Percentiles rank a stretch among this genome's conserved stretches.
Evolutionary conservation across 1,284 basidiomycete species (phyloP).

Genomic region (Rhodotorula sp.): DNA sequence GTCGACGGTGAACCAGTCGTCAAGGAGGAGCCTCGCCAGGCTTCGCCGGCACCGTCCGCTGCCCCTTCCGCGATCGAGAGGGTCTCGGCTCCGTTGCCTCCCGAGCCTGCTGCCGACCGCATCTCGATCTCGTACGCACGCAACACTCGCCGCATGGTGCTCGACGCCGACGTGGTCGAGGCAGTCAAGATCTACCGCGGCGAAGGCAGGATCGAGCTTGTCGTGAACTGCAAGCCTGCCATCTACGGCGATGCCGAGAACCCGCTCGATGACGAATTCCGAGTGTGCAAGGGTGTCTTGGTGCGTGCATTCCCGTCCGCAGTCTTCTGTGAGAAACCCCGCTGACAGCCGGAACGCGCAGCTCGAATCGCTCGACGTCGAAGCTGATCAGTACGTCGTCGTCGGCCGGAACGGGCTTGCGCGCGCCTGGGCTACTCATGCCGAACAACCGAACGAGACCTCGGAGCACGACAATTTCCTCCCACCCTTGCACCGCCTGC

Average conservation of each 20-base stretch:
- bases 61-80: constrained; percentile 1
- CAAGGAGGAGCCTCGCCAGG: constrained; percentile 6
- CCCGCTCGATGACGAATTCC: constrained; percentile 57
- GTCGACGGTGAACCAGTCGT: constrained; percentile 14
- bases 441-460: constrained; percentile 8
- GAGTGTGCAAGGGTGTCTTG: constrained; percentile 63
- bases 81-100: constrained; percentile 31
- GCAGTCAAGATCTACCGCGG: constrained; percentile 74
- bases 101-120: constrained; percentile 53
- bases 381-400: constrained; percentile 51
- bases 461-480: constrained; percentile 36
- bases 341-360: constrained; percentile 45
- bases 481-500: constrained; percentile 43
- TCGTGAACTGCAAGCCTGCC: constrained; percentile 58
- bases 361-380: constrained; percentile 73
- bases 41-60: constrained; percentile 7
- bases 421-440: constrained; percentile 27
- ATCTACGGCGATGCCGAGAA: constrained; percentile 47
- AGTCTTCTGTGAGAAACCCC: background rate
- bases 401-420: constrained; percentile 42
- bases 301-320: constrained; percentile 54
- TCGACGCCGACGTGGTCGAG: constrained; percentile 84
- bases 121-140: constrained; percentile 92
- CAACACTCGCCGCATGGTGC: constrained; percentile 76
- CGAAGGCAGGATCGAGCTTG: constrained; percentile 81